Evolutionary conservation across 495 filamentous ascomycete genomes (phyloP).

Genomic region (Evansstolkia leycettana): DNA sequence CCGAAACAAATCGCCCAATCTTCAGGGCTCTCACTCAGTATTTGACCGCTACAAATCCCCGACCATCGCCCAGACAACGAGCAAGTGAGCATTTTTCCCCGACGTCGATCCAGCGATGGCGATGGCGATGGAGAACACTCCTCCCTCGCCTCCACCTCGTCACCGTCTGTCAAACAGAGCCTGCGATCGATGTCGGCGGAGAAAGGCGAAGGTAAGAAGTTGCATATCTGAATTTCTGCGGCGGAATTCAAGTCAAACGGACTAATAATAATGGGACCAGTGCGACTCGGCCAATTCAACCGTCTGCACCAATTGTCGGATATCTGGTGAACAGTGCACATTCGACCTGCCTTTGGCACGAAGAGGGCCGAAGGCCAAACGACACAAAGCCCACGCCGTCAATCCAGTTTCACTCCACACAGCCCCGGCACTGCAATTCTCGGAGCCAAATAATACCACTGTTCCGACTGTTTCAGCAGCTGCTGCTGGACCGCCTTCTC

Average conservation of each 20-base stretch:
- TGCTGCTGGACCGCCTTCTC: not conserved
- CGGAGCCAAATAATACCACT: not conserved
- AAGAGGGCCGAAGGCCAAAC: slow-evolving; percentile 9
- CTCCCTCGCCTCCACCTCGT: too few relatives aligned
- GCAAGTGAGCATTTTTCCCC: too few relatives aligned
- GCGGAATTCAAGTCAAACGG: too few relatives aligned
- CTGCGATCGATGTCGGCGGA: slow-evolving; percentile 14
- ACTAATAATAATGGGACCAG: too few relatives aligned
- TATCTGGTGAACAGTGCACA: slow-evolving; percentile 6
- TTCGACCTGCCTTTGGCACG: slow-evolving; percentile 11
- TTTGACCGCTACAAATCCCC: too few relatives aligned
- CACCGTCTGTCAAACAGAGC: slow-evolving; percentile 5
- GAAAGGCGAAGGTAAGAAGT: slow-evolving; percentile 11
- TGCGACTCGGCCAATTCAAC: too few relatives aligned
- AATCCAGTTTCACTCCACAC: not conserved
- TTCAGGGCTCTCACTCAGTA: too few relatives aligned
- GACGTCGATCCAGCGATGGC: too few relatives aligned
- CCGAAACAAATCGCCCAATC: too few relatives aligned
- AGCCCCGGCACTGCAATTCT: slow-evolving; percentile 1
- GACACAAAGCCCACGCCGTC: slow-evolving; percentile 2
- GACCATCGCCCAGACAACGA: too few relatives aligned
- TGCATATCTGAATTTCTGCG: not conserved
- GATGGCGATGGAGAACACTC: too few relatives aligned
- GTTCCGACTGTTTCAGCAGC: not conserved
- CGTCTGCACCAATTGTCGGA: slow-evolving; percentile 7